Evolutionary conservation across 2,329 filamentous ascomycete species (phyloP), one percentile per base, ranked within the genome.

Genomic region (Didymella pinodella): DNA sequence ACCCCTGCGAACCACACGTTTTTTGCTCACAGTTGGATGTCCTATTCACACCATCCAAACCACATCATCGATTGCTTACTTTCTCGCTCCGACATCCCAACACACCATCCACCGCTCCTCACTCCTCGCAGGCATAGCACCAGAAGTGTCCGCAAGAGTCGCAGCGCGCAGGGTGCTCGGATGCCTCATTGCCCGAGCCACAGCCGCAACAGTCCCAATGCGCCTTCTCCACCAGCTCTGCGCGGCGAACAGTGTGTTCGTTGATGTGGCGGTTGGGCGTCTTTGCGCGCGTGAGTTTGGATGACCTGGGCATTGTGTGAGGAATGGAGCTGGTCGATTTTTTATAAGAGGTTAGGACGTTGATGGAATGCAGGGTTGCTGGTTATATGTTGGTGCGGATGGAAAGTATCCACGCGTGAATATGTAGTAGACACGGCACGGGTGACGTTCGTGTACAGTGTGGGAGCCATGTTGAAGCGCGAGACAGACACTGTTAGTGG

Each of bases 131-230:
- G 11, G 10, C 7, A 20, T 40, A 40, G 36, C 43, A 45, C 44
- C 38, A 55, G 28, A 44, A 55, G 29, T 55, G 45, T 16, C 36
- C 36, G 16, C 52, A 55, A 22, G 7, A 7, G 7, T 11, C 34
- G 16, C 52, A 55, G 3, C 29, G 52, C 10, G 48, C 45, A 4
- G 52, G 52, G 10, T 44, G 31, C 1, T 55, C 52, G 26, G 28
- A 16, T 3, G 36, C 12, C 2, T 26, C 14, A 11, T 48, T 48
- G 1, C 7, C 8, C 8, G 41, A 18, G 22, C 46, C 38, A 18
- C 47, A 50, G 20, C 46, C 49, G n/a, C 47, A 56, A 1, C 18
- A 28, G 20, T 36, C 16, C 32, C 32, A 36, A n/a, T 6, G 47
- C 5, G 20, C 28, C 1, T 4, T 32, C 6, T 20, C 8, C 5